These are phyloP conservation scores for Byssothecium circinans DNA, from an alignment of 2,329 filamentous ascomycete species.

Conservation along the genomic window DNA sequence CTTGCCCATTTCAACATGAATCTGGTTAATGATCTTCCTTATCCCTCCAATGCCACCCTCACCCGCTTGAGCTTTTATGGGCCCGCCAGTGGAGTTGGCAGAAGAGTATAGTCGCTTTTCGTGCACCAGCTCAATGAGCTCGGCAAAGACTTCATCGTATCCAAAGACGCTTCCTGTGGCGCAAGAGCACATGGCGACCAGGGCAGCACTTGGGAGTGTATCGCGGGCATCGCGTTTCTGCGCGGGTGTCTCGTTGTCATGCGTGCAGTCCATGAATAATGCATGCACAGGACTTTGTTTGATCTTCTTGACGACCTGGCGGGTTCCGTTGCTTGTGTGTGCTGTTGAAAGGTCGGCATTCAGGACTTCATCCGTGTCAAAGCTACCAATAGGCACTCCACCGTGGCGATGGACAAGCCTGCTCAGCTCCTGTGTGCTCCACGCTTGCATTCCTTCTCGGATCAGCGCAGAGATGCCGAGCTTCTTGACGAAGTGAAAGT, in stretches of 20 bases:
- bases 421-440: constrained; percentile 92
- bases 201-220: constrained; percentile 87
- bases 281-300: constrained; percentile 88
- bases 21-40: constrained; percentile 91
- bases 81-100: constrained; percentile 63
- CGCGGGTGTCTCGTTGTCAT: constrained; percentile 94
- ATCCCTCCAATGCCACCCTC: constrained; percentile 84
- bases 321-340: constrained; percentile 39
- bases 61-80: constrained; percentile 67
- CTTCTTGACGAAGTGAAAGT: constrained; percentile 92
- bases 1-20: constrained; percentile 93
- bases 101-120: constrained; percentile 85
- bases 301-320: constrained; percentile 76
- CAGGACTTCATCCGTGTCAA: constrained; percentile 86
- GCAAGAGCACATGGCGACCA: constrained; percentile 94
- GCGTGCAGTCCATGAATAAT: constrained; percentile 98
- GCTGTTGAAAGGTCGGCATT: constrained; percentile 55
- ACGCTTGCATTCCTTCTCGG: constrained; percentile 96
- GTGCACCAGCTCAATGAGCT: constrained; percentile 87
- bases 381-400: constrained; percentile 92
- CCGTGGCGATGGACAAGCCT: constrained; percentile 91
- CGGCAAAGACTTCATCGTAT: constrained; percentile 94
- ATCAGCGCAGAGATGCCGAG: constrained; percentile 90
- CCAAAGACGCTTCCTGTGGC: constrained; percentile 96
- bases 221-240: constrained; percentile 94